Conservation (phyloP, 2,329 filamentous ascomycete genomes). For the Cadophora sp. region DNA sequence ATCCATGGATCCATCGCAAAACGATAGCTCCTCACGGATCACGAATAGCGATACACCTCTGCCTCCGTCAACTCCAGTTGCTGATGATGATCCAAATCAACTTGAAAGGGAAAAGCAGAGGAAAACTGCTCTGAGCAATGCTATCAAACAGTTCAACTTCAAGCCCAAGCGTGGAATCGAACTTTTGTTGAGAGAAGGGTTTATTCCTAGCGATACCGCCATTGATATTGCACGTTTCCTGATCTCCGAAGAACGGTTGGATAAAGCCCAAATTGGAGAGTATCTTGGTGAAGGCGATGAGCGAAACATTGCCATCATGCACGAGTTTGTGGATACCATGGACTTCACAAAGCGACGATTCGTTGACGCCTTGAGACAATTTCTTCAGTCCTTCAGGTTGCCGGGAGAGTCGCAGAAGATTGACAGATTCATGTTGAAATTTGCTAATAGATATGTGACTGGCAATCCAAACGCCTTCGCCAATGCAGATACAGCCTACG, state of each 20-base stretch:
- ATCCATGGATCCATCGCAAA: conserved; percentile 76
- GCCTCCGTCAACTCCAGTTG: conserved; percentile 69
- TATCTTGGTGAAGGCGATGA: conserved; percentile 93
- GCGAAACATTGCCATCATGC: conserved; percentile 96
- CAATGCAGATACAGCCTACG: conserved; percentile 97
- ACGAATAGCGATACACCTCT: conserved; percentile 60
- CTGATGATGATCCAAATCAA: conserved; percentile 90
- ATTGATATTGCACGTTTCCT: conserved; percentile 87
- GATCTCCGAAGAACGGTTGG: conserved; percentile 79
- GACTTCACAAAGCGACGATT: conserved; percentile 92
- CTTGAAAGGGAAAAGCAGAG: conserved; percentile 94
- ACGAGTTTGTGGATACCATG: conserved; percentile 95
- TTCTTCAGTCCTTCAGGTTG: conserved; percentile 92
- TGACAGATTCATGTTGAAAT: conserved; percentile 99
- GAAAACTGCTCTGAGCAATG: conserved; percentile 91
- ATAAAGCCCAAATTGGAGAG: conserved; percentile 93
- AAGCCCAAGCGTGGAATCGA: conserved; percentile 96
- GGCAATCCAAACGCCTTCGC: conserved; percentile 98
- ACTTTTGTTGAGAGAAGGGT: conserved; percentile 80
- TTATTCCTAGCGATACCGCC: conserved; percentile 81
- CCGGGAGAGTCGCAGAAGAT: conserved; percentile 99
- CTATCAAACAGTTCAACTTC: conserved; percentile 93
- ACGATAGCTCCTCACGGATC: conserved; percentile 66
- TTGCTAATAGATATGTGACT: conserved; percentile 92
- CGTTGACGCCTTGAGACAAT: conserved; percentile 88